Base-by-base conservation (phyloP, 257 asterid genomes). In the Leptodermis oblonga region DNA sequence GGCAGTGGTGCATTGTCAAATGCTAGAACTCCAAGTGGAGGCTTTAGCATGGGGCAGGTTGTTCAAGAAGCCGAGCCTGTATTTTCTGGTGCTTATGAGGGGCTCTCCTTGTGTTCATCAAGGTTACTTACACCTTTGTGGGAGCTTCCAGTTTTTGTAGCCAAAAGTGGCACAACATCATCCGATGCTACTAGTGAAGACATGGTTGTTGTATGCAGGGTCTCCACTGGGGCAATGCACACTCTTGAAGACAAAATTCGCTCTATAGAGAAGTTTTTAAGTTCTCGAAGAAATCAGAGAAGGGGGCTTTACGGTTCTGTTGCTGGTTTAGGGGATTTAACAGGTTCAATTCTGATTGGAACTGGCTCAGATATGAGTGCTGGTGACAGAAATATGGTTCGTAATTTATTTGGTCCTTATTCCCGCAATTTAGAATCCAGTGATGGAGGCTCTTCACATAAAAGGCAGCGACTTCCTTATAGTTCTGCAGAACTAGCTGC, bases 11-110 rank as follows among this genome's bases (percentile, higher is more conserved):
- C 94, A 65, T 82, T 90, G 65, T 82, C 96, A 67, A 93, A 85
- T 81, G 80, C 92, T 67, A 79, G 97, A 85, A 78, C 94, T 73
- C 87, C 94, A 59, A 85, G 95, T 71, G 94, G 94, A 62, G 98
- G 97, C 55, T 90, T 93, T 87, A 93, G 96, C 90, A 93, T 93
- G 98, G 98, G 98, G 20, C 98, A 90, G 85, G 98, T 93, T 68
- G 96, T 93, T 79, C 97, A 93, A 81, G 96, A 93, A 67, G 95
- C 97, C 25, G 97, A 93, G 79, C 98, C 97, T 66, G 89, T 93
- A 46, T 93, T 90, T 81, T 93, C 98, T 52, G 95, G 95, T 73
- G 95, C 97, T 80, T 87, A 88, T 67, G 95, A 93, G 72, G 98
- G 98, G 70, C 92, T 93, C 37, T 88, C 96, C 74, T 78, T 93